Evolutionary conservation across 352 stramenopile species (phyloP).

Genomic region (Globisporangium ultimum): DNA sequence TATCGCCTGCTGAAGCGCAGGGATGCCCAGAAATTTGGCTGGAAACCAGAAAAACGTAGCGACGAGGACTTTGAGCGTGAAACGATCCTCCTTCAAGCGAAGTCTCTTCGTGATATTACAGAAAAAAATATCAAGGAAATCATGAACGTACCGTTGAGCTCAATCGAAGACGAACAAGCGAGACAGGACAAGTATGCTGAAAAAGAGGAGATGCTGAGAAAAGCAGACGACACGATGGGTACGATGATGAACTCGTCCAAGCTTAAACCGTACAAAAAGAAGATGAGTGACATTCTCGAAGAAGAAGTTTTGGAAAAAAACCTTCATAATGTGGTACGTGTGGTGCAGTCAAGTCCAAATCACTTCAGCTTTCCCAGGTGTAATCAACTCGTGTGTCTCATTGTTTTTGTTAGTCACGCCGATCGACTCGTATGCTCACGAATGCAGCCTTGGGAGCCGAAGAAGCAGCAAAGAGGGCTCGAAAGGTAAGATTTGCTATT

Average conservation of each 20-base stretch:
- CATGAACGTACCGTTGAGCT: background rate
- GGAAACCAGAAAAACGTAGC: constrained; percentile 27
- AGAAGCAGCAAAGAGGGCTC: constrained; percentile 34
- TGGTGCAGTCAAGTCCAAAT: background rate
- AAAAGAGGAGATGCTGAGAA: constrained; percentile 17
- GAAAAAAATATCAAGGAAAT: constrained; percentile 24
- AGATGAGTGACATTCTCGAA: constrained; percentile 43
- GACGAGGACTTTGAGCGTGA: constrained; percentile 34
- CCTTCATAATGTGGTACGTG: constrained; percentile 25
- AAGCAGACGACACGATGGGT: constrained; percentile 22
- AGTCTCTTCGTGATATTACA: constrained; percentile 26
- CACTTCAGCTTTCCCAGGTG: background rate
- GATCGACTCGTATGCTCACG: constrained; percentile 20
- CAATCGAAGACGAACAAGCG: constrained; percentile 13
- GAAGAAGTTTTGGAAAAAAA: constrained; percentile 35
- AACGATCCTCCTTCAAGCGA: constrained; percentile 35
- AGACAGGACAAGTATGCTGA: constrained; percentile 1
- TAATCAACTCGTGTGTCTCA: too few species aligned
- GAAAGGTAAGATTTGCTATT: constrained; percentile 21
- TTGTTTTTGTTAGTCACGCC: constrained; percentile 14
- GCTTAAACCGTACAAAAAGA: constrained; percentile 50
- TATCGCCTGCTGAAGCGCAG: constrained; percentile 47
- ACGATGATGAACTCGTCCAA: constrained; percentile 30
- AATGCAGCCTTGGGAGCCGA: constrained; percentile 18
- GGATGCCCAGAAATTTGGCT: constrained; percentile 36